Evolutionary conservation across 2,329 filamentous ascomycete species (phyloP).

Genomic region (Verticillium longisporum): DNA sequence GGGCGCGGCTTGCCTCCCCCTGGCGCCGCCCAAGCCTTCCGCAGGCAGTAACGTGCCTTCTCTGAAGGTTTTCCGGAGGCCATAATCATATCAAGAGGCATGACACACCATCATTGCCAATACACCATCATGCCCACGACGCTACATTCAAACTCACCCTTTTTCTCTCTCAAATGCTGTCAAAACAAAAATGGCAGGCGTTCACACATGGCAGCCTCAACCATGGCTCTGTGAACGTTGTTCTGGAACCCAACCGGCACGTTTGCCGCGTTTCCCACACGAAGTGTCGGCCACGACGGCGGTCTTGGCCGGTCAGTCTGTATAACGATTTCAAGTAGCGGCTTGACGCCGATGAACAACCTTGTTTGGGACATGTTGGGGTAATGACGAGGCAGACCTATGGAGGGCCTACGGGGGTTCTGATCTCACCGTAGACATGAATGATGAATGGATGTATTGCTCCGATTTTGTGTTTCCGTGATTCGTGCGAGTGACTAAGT

Average conservation of each 20-base stretch:
- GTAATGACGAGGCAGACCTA: not conserved
- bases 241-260: not conserved
- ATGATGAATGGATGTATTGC: constrained; percentile 11
- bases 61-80: not conserved
- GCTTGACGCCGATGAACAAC: not conserved
- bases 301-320: not conserved
- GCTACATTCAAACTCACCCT: not conserved
- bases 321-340: not conserved
- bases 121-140: not conserved
- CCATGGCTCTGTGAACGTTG: not conserved
- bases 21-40: constrained; percentile 28
- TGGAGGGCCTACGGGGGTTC: not conserved
- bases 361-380: not conserved
- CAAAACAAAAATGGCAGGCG: not conserved
- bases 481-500: not conserved
- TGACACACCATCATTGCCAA: not conserved
- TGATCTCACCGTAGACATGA: constrained; percentile 9
- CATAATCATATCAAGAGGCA: not conserved
- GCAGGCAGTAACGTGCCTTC: constrained; percentile 23
- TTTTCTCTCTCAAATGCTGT: not conserved
- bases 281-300: not conserved
- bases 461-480: not conserved
- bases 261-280: not conserved
- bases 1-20: constrained; percentile 48
- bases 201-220: not conserved